Conservation (phyloP, 352 stramenopile species). For the Aphanomyces cochlioides region DNA sequence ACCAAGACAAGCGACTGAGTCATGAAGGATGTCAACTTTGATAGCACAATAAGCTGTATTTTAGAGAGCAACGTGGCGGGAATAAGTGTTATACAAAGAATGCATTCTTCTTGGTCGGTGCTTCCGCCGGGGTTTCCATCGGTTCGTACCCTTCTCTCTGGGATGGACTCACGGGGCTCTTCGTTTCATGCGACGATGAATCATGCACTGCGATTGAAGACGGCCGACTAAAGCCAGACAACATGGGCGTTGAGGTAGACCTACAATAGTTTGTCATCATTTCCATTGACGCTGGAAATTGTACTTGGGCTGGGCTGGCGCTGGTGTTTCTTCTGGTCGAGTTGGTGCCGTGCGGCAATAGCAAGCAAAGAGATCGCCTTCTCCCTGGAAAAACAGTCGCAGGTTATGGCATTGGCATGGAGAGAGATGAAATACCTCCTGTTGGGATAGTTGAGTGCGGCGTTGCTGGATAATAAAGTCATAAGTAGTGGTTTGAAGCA, state of each 20-base stretch:
- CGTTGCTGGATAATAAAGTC: constrained; percentile 72
- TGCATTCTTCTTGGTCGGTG: background rate
- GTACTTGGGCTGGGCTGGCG: background rate
- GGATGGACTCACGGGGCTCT: constrained; percentile 19
- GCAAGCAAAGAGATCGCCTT: background rate
- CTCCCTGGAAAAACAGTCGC: background rate
- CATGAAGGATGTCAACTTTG: background rate
- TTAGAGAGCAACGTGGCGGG: background rate
- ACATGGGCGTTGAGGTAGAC: background rate
- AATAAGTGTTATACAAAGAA: constrained; percentile 6
- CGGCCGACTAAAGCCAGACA: constrained; percentile 9
- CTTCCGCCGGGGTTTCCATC: background rate
- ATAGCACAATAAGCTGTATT: background rate
- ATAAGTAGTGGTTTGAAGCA: constrained; percentile 69
- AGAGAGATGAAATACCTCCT: background rate
- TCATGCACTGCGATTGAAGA: constrained; percentile 10
- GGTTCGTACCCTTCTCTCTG: constrained; percentile 19
- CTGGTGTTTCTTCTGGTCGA: background rate
- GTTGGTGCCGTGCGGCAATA: background rate
- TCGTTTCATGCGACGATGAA: constrained; percentile 17
- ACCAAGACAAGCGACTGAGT: constrained; percentile 21
- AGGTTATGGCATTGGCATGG: background rate
- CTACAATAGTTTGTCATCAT: constrained; percentile 1
- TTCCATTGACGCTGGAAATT: background rate
- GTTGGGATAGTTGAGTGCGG: background rate